Conservation (phyloP, 1,139 yeast genomes). For the Yarrowia galli region DNA sequence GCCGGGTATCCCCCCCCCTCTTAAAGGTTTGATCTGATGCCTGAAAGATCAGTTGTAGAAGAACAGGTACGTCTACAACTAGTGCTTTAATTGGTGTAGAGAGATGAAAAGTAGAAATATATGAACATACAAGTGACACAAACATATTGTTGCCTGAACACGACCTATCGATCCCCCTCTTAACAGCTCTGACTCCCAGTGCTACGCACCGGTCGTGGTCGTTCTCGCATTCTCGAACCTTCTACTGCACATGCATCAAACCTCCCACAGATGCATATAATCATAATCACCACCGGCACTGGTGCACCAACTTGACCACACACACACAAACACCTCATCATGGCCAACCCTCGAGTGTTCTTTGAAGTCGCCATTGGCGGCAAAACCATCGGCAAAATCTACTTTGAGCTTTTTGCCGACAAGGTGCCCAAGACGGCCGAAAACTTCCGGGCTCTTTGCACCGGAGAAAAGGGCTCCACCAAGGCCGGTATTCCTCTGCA, state of each 20-base stretch:
- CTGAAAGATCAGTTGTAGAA: no score
- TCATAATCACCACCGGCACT: background rate
- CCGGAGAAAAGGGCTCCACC: conserved; percentile 77
- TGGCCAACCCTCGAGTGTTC: conserved; percentile 63
- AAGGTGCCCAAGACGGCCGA: conserved; percentile 59
- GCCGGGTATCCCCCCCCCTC: no score
- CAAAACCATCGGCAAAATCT: conserved; percentile 67
- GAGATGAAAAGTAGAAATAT: no score
- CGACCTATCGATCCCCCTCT: no score
- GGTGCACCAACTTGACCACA: background rate
- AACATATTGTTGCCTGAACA: no score
- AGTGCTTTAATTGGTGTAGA: no score
- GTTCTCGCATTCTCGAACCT: conserved; percentile 6
- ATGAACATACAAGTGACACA: no score
- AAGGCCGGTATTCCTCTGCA: conserved; percentile 67
- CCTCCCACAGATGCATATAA: conserved; percentile 13
- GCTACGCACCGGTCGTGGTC: no score
- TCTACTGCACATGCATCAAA: conserved; percentile 14
- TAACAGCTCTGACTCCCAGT: no score
- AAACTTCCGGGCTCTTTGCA: conserved; percentile 63
- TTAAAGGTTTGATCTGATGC: no score
- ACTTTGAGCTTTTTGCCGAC: conserved; percentile 56
- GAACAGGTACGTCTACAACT: no score
- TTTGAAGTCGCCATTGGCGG: conserved; percentile 78
- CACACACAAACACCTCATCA: background rate